phyloP scores from a whole-genome alignment of 176 grass and related monocot genomes.

The Coix lacrymajobi region DNA sequence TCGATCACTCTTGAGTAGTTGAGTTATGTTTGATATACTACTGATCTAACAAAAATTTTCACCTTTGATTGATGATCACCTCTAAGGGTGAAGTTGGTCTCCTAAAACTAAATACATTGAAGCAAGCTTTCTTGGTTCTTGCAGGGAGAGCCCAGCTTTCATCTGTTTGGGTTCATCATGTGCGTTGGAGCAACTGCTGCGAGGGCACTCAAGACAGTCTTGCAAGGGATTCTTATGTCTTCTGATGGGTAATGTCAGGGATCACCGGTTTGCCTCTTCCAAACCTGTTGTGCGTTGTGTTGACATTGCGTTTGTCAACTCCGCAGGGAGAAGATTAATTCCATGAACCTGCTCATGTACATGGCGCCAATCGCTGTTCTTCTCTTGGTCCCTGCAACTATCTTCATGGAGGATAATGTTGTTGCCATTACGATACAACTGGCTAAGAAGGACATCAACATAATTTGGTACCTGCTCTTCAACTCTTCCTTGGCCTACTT shows the following conservation, averaged over 20 bases:
- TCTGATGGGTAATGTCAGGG: constrained; percentile 39
- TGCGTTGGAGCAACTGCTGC: constrained; percentile 64
- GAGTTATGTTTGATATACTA: too few relatives aligned
- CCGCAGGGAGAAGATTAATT: constrained; percentile 56
- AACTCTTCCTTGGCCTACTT: constrained; percentile 61
- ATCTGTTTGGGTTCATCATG: constrained; percentile 71
- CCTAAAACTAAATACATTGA: too few relatives aligned
- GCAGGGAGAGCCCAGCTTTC: constrained; percentile 59
- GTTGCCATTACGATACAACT: constrained; percentile 33
- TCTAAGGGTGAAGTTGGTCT: background rate
- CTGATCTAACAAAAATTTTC: too few relatives aligned
- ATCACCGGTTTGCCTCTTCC: background rate
- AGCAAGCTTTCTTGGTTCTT: background rate
- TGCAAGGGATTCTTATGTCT: constrained; percentile 61
- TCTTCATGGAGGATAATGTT: constrained; percentile 63
- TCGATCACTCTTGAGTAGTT: too few relatives aligned
- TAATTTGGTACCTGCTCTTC: constrained; percentile 52
- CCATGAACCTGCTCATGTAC: constrained; percentile 66
- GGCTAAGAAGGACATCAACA: constrained; percentile 49
- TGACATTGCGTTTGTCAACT: background rate
- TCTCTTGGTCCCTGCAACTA: constrained; percentile 47
- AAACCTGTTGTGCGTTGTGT: background rate
- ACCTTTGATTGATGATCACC: too few relatives aligned
- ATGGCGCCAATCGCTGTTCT: constrained; percentile 61
- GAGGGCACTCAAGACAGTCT: constrained; percentile 53